Evolutionary conservation across 345 rosid genomes (phyloP), one percentile per base, ranked within the genome.

Genomic region (Syzygium aromaticum): DNA sequence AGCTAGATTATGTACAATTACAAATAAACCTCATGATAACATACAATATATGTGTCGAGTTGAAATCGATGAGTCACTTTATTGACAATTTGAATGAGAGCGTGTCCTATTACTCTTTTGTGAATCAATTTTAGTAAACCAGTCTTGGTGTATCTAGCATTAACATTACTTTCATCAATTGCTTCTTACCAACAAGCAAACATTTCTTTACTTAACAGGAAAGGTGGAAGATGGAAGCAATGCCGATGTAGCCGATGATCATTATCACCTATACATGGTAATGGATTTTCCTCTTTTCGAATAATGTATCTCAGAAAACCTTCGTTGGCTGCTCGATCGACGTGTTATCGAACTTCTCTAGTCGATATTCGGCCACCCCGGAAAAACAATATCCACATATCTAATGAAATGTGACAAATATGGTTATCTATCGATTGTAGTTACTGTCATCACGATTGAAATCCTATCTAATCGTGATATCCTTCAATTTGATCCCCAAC

Each of bases 211-310:
- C 38, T 40, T 11, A 11, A 25, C 64, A 89, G 91, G 89, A 12
- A 88, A 52, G 61, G 38, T 89, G 25, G 51, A 28, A 52, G 91
- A 89, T n/a, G 87, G 87, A 46, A 88, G 89, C 67, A 89, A 84
- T 51, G 91, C 86, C 21, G 88, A 89, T 52, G 89, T 88, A 13
- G 17, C 91, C 10, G 89, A 89, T 52, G 84, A 89, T 28, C 91
- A 89, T 53, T 89, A 89, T 80, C 27, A 89, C 80, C 84, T 6
- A 51, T 89, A 53, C 85, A 82, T 84, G 91, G 91, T 89, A 84
- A 52, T 5, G 16, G 6, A 25, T 52, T 17, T 16, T 12, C 21
- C 38, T 1, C 14, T 73, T 73, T 73, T 10, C 14, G 7, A 73
- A 73, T 21, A 11, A 73, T 38, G 49, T 73, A 33, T 33, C 25